Conservation (phyloP, 345 rosid species). For the Nephelium lappaceum region DNA sequence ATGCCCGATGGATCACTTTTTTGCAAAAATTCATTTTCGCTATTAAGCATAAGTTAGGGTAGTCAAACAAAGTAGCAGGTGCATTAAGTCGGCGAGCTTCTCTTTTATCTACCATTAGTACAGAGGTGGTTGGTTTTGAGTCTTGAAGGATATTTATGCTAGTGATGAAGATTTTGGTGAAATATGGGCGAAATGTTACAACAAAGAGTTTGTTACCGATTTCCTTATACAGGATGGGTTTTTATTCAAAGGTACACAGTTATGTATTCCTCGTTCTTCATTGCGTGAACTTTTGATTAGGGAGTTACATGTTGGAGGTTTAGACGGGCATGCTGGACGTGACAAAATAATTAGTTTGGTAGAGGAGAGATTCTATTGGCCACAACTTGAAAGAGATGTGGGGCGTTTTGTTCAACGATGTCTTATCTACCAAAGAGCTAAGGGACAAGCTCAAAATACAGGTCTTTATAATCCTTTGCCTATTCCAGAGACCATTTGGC, state of each 20-base stretch:
- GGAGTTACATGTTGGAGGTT: not conserved
- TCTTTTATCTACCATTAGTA: not conserved
- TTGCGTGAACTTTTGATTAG: not conserved
- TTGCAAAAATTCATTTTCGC: not conserved
- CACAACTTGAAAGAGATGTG: too few relatives aligned
- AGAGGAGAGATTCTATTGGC: too few relatives aligned
- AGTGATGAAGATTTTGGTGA: too few relatives aligned
- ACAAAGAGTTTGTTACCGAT: too few relatives aligned
- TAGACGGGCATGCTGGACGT: not conserved
- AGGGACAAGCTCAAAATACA: not conserved
- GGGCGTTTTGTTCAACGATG: too few relatives aligned
- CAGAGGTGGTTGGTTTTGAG: not conserved
- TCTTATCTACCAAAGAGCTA: too few relatives aligned
- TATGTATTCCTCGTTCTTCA: not conserved
- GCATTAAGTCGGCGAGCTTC: not conserved
- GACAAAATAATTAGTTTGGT: too few relatives aligned
- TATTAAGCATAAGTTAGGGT: not conserved
- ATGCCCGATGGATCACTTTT: not conserved
- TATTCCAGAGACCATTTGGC: not conserved
- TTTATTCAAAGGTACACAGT: not conserved
- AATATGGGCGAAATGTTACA: too few relatives aligned
- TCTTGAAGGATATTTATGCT: too few relatives aligned
- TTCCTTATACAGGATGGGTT: too few relatives aligned
- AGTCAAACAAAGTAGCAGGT: not conserved
- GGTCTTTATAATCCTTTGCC: not conserved